phyloP scores from a whole-genome alignment of 2,329 filamentous ascomycete species.

The Pezicula neosporulosa region DNA sequence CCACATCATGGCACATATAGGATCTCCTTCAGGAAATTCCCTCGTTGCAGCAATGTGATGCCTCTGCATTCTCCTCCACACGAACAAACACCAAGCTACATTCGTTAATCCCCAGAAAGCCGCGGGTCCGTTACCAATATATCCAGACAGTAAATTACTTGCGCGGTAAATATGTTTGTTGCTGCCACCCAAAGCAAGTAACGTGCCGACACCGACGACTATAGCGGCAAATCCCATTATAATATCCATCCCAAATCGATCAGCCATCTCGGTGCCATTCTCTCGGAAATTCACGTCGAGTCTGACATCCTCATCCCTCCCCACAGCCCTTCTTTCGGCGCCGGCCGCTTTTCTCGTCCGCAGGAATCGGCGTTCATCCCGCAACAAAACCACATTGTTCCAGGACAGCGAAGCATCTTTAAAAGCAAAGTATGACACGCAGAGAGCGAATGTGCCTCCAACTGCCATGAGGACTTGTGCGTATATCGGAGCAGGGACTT shows the following conservation, averaged over 20 bases:
- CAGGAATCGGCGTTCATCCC: conserved; percentile 35
- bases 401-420: conserved; percentile 40
- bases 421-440: conserved; percentile 42
- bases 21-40: conserved; percentile 22
- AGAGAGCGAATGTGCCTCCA: conserved; percentile 43
- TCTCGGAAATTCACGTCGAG: conserved; percentile 45
- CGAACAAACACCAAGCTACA: conserved; percentile 41
- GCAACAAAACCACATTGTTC: conserved; percentile 42
- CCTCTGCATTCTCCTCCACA: conserved; percentile 36
- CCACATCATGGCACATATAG: conserved; percentile 25
- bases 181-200: conserved; percentile 49
- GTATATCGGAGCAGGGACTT: conserved; percentile 43
- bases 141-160: conserved; percentile 52
- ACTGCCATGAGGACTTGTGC: conserved; percentile 49
- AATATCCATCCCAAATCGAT: conserved; percentile 47
- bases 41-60: conserved; percentile 30
- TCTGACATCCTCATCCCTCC: conserved; percentile 30
- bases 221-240: conserved; percentile 46
- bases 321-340: conserved; percentile 12
- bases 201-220: conserved; percentile 47
- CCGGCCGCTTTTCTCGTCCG: conserved; percentile 15
- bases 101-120: conserved; percentile 47
- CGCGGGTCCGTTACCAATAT: conserved; percentile 48
- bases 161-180: conserved; percentile 37
- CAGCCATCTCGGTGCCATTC: conserved; percentile 45